phyloP scores from a whole-genome alignment of 2,329 filamentous ascomycete genomes.

The Colletotrichum sp. region DNA sequence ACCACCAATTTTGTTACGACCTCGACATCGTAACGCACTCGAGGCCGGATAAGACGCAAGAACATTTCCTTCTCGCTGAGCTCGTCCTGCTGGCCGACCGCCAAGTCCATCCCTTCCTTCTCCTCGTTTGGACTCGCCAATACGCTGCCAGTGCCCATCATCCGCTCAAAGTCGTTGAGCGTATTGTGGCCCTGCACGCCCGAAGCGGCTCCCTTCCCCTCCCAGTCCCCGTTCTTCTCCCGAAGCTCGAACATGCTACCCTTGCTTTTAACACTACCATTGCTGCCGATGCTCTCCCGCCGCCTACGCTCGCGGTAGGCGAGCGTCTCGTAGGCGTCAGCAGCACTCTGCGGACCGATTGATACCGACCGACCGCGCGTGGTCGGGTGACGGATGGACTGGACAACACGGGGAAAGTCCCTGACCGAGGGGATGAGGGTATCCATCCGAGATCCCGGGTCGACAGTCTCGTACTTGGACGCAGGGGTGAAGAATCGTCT shows the following conservation, averaged over 20 bases:
- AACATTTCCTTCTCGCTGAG: slow-evolving; percentile 82
- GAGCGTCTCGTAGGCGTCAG: slow-evolving; percentile 93
- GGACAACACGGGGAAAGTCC: slow-evolving; percentile 82
- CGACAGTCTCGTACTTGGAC: slow-evolving; percentile 88
- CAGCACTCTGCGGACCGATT: slow-evolving; percentile 92
- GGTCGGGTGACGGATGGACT: slow-evolving; percentile 77
- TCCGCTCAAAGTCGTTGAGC: slow-evolving; percentile 71
- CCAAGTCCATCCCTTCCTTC: slow-evolving; percentile 37
- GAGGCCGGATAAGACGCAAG: slow-evolving; percentile 79
- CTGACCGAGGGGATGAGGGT: slow-evolving; percentile 91
- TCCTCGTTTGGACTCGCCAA: slow-evolving; percentile 35
- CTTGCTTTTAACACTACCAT: slow-evolving; percentile 51
- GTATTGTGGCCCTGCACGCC: slow-evolving; percentile 49
- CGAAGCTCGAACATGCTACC: slow-evolving; percentile 47
- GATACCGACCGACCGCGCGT: slow-evolving; percentile 80
- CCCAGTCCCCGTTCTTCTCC: slow-evolving; percentile 42
- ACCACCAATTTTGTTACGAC: slow-evolving; percentile 97
- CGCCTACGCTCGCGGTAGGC: slow-evolving; percentile 79
- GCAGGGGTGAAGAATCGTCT: slow-evolving; percentile 91
- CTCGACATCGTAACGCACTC: slow-evolving; percentile 97
- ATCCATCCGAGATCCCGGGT: slow-evolving; percentile 69
- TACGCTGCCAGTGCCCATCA: slow-evolving; percentile 73
- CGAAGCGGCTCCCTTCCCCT: slow-evolving; percentile 44
- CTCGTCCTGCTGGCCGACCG: slow-evolving; percentile 52
- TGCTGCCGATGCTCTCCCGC: slow-evolving; percentile 60